Evolutionary conservation across 2,329 filamentous ascomycete species (phyloP), one percentile per base, ranked within the genome.

Genomic region (Penicillium fuscoglaucum): DNA sequence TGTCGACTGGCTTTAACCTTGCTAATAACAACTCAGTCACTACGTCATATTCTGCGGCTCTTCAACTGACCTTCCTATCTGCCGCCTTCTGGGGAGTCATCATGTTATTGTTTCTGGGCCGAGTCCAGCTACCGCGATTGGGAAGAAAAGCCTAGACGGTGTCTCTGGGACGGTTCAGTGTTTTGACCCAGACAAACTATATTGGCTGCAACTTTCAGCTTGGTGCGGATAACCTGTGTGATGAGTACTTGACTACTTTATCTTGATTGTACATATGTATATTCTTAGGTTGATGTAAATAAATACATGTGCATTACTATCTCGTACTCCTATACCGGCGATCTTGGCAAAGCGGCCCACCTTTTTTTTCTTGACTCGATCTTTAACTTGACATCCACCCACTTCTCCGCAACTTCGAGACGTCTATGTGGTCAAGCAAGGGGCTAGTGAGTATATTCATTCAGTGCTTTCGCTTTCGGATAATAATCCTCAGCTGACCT

Each of bases 21-120:
- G 49, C 67, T 74, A 58, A 71, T 53, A 15, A 12, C 26, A 12
- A 4, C 24, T 17, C 41, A 78, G 76, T 77, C 2, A 71, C 76
- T 26, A 61, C 59, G 19, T 72, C 75, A 17, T 78, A 78, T 61
- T 70, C 71, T 13, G 59, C 61, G 3, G 69, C 74, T 41, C 72
- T 78, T 39, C 72, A 71, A 28, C 52, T 70, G 28, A 78, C 75
- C 0, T 77, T 77, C 56, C 37, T 74, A 9, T 77, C 74, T 10
- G 75, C 72, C 6, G 71, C 73, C 17, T 29, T 76, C 19, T 77
- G 69, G 66, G 74, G 62, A 33, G 58, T 59, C 9, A 60, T 76
- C 39, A 74, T 74, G 66, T 61, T 77, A 7, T 6, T 73, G 9
- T 47, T 76, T 46, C 66, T 73, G 39, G 56, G 69, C 13, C 67